These are phyloP conservation scores for Tolypocladium cylindrosporum DNA, from an alignment of 2,329 filamentous ascomycete species.

Conservation along the genomic window DNA sequence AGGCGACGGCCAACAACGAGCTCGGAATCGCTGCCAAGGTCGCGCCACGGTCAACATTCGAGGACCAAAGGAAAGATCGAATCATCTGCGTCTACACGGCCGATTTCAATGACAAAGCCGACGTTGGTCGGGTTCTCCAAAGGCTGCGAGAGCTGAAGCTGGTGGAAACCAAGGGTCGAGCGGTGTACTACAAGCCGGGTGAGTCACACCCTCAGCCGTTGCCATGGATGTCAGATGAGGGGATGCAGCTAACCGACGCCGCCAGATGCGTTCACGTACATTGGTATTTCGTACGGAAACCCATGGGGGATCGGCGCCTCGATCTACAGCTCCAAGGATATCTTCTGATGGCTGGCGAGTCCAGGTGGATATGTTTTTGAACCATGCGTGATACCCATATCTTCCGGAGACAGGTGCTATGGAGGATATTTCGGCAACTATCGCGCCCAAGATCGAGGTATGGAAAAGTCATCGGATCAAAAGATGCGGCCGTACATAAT, in stretches of 20 bases:
- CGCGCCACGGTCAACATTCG: slow-evolving; percentile 38
- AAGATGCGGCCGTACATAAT: neutral
- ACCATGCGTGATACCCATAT: neutral
- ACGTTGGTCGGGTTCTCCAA: slow-evolving; percentile 58
- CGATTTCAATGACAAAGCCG: slow-evolving; percentile 59
- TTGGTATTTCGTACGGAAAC: slow-evolving; percentile 52
- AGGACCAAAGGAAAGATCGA: slow-evolving; percentile 30
- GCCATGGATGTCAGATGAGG: neutral
- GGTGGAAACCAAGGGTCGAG: slow-evolving; percentile 31
- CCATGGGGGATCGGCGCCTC: slow-evolving; percentile 52
- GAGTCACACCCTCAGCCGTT: slow-evolving; percentile 17
- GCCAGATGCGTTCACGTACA: slow-evolving; percentile 57
- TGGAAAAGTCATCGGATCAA: neutral
- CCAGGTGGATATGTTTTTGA: neutral
- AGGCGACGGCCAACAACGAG: slow-evolving; percentile 56
- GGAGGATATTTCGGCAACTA: neutral
- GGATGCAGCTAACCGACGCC: neutral
- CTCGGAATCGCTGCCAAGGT: slow-evolving; percentile 69
- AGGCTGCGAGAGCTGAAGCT: slow-evolving; percentile 54
- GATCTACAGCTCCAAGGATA: slow-evolving; percentile 39
- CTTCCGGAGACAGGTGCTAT: neutral
- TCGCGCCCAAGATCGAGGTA: neutral
- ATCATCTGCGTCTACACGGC: slow-evolving; percentile 71
- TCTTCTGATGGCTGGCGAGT: slow-evolving; percentile 13
- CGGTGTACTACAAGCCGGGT: slow-evolving; percentile 73